phyloP scores from a whole-genome alignment of 768 basidiomycete species.

The Flagelloscypha sp. region DNA sequence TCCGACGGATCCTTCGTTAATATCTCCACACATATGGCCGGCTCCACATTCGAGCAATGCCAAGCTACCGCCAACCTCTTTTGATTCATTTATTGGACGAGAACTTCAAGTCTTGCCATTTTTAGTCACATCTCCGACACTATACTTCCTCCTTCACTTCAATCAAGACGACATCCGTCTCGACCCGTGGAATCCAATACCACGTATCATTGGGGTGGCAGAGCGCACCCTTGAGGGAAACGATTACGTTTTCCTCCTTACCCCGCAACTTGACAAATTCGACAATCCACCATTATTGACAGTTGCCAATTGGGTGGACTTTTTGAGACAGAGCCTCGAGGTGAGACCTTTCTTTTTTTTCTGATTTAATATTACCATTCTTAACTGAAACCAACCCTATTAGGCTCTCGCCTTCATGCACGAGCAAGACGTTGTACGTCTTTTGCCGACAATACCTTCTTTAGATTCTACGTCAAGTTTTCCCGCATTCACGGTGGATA shows the following conservation, averaged over 20 bases:
- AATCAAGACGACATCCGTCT: slow-evolving; percentile 34
- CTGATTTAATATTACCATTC: not conserved
- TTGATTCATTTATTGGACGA: slow-evolving; percentile 37
- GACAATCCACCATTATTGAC: slow-evolving; percentile 37
- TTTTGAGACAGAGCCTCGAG: slow-evolving; percentile 44
- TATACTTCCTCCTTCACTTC: slow-evolving; percentile 32
- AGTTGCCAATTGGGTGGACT: slow-evolving; percentile 42
- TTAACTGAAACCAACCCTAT: not conserved
- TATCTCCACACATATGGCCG: not conserved
- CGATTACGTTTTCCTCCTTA: slow-evolving; percentile 32
- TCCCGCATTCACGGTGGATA: slow-evolving; percentile 11
- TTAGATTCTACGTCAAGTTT: slow-evolving; percentile 34
- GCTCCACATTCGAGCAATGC: slow-evolving; percentile 18
- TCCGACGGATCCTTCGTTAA: slow-evolving; percentile 9
- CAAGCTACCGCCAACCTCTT: slow-evolving; percentile 17
- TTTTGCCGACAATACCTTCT: slow-evolving; percentile 26
- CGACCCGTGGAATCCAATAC: slow-evolving; percentile 50
- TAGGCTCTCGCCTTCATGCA: slow-evolving; percentile 42
- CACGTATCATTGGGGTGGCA: slow-evolving; percentile 36
- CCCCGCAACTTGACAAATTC: slow-evolving; percentile 34
- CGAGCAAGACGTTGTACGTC: slow-evolving; percentile 32
- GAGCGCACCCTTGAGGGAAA: too few relatives aligned
- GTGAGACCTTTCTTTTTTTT: slow-evolving; percentile 15
- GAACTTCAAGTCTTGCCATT: slow-evolving; percentile 10
- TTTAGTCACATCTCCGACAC: slow-evolving; percentile 26